Conservation (phyloP, 768 basidiomycete genomes). For the Boletus rubescentipes region DNA sequence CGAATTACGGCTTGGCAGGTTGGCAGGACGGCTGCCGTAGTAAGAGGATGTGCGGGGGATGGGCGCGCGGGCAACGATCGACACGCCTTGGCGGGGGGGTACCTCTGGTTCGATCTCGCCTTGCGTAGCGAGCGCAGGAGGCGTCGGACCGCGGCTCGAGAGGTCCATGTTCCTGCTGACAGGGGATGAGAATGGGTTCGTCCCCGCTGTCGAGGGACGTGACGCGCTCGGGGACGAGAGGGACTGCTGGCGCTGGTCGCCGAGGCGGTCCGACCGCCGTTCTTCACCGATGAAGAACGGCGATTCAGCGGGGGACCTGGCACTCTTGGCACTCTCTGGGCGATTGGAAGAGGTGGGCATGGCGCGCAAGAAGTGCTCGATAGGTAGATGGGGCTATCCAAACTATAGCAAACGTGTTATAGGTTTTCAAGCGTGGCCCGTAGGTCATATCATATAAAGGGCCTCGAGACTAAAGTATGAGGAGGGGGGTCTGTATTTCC, state of each 20-base stretch:
- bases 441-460: constrained; percentile 12
- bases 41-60: constrained; percentile 41
- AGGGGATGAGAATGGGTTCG: constrained; percentile 55
- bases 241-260: background rate
- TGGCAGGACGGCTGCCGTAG: constrained; percentile 36
- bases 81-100: constrained; percentile 35
- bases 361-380: background rate
- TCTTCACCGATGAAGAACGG: constrained; percentile 25
- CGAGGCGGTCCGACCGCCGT: constrained; percentile 3
- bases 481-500: constrained; percentile 1
- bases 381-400: background rate
- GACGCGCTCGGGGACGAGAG: constrained; percentile 4
- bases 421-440: background rate
- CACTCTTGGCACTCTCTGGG: background rate
- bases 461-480: background rate
- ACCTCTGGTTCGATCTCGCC: constrained; percentile 25
- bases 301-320: background rate
- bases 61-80: constrained; percentile 41
- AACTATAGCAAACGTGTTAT: background rate
- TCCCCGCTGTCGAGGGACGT: constrained; percentile 28
- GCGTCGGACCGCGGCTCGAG: constrained; percentile 26
- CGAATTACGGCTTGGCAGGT: constrained; percentile 31
- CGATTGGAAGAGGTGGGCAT: constrained; percentile 19
- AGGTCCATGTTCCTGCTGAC: constrained; percentile 45
- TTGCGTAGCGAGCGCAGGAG: constrained; percentile 2